Evolutionary conservation across 106 monocot species (phyloP).

Genomic region (Acorus gramineus): DNA sequence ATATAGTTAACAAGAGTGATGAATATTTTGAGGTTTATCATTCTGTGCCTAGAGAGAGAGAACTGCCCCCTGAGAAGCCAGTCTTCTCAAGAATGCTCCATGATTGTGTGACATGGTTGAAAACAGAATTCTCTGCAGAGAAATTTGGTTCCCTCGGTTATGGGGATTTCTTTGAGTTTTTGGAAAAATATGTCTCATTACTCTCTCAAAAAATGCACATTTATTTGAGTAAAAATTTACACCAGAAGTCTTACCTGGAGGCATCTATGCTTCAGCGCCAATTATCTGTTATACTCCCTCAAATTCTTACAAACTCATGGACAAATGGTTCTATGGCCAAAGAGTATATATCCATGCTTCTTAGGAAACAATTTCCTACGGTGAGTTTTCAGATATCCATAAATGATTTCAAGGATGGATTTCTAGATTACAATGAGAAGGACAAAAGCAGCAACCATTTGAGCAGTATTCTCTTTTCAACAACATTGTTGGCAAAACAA

Average conservation of each 20-base stretch:
- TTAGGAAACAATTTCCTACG: constrained; percentile 82
- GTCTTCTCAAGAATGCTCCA: constrained; percentile 21
- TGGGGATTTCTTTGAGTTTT: constrained; percentile 65
- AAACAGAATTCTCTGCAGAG: constrained; percentile 46
- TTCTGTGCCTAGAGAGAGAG: background rate
- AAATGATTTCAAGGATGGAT: constrained; percentile 17
- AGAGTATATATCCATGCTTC: constrained; percentile 35
- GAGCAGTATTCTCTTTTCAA: constrained; percentile 48
- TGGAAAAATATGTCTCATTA: constrained; percentile 38
- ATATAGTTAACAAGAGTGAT: constrained; percentile 32
- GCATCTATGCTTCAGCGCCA: constrained; percentile 45
- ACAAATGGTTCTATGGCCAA: constrained; percentile 15
- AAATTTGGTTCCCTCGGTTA: constrained; percentile 69
- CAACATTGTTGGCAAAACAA: constrained; percentile 41
- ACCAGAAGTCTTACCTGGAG: constrained; percentile 15
- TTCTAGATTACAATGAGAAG: constrained; percentile 18
- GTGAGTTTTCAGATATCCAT: constrained; percentile 42
- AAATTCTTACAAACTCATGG: constrained; percentile 28
- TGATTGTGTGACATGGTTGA: constrained; percentile 67
- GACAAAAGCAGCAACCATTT: constrained; percentile 21
- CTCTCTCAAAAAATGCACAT: constrained; percentile 33
- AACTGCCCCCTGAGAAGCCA: constrained; percentile 10
- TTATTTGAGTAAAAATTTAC: constrained; percentile 15
- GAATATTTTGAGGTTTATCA: constrained; percentile 23
- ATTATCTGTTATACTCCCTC: constrained; percentile 48